Percentiles rank a stretch among this genome's conserved stretches.
phyloP scores from a whole-genome alignment of 2,329 filamentous ascomycete genomes.

The Hawksworthiomyces lignivorus region DNA sequence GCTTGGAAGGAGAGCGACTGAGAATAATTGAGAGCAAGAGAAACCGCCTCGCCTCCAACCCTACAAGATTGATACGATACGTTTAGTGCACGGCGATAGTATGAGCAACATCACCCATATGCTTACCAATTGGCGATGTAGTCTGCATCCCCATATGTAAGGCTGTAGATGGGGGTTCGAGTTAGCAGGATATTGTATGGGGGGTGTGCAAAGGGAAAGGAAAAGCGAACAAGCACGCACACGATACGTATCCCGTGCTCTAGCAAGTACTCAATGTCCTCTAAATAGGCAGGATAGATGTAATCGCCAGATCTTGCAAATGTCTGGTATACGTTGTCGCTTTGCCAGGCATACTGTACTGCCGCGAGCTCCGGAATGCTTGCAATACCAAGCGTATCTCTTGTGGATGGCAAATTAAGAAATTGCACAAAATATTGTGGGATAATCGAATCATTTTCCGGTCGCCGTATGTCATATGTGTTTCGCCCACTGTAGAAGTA shows the following conservation, averaged over 20 bases:
- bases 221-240: background rate
- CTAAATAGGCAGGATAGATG: slow-evolving; percentile 32
- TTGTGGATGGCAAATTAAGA: slow-evolving; percentile 46
- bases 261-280: slow-evolving; percentile 34
- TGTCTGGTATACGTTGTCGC: slow-evolving; percentile 17
- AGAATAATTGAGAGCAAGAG: slow-evolving; percentile 39
- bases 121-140: slow-evolving; percentile 40
- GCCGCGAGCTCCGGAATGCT: slow-evolving; percentile 25
- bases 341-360: slow-evolving; percentile 36
- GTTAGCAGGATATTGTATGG: too few relatives aligned
- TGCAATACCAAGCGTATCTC: slow-evolving; percentile 47
- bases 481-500: slow-evolving; percentile 39
- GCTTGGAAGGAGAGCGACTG: slow-evolving; percentile 37
- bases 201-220: too few relatives aligned
- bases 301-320: slow-evolving; percentile 33
- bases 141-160: slow-evolving; percentile 48
- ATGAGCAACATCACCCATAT: too few relatives aligned
- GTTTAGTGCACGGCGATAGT: too few relatives aligned
- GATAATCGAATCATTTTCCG: slow-evolving; percentile 42
- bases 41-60: slow-evolving; percentile 55
- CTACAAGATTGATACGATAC: background rate
- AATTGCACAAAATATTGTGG: slow-evolving; percentile 50
- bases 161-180: slow-evolving; percentile 24
- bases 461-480: slow-evolving; percentile 47
- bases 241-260: slow-evolving; percentile 47